phyloP scores from a whole-genome alignment of 2,329 filamentous ascomycete species.

The Talaromyces sp. region DNA sequence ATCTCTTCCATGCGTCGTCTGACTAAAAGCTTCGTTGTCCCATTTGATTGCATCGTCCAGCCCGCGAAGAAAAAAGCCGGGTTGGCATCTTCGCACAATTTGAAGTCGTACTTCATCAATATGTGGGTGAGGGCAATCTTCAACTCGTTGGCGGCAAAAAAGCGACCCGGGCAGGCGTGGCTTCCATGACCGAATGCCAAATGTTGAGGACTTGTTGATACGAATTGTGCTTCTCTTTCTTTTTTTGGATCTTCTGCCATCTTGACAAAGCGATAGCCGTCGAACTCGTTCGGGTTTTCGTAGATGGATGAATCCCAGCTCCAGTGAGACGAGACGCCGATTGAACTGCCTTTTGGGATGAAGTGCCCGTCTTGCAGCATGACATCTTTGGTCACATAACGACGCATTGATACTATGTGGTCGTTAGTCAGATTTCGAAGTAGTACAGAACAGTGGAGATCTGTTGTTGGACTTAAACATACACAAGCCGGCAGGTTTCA shows the following conservation, averaged over 20 bases:
- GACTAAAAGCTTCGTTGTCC: constrained; percentile 1
- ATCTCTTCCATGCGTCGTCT: constrained; percentile 10
- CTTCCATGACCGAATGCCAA: constrained; percentile 54
- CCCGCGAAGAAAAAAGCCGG: neutral
- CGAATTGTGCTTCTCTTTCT: constrained; percentile 44
- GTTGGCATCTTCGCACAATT: neutral
- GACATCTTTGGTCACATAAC: constrained; percentile 10
- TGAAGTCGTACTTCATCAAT: constrained; percentile 24
- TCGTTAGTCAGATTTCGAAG: neutral
- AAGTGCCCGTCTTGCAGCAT: constrained; percentile 38
- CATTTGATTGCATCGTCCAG: neutral
- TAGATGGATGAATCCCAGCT: constrained; percentile 35
- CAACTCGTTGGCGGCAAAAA: constrained; percentile 22
- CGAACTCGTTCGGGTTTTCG: constrained; percentile 40
- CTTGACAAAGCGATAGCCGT: constrained; percentile 47
- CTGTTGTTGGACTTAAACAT: neutral
- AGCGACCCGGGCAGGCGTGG: constrained; percentile 38
- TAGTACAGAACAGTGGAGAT: neutral
- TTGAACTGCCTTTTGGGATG: constrained; percentile 39
- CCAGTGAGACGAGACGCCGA: constrained; percentile 19
- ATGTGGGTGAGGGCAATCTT: constrained; percentile 24
- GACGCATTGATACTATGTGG: constrained; percentile 13
- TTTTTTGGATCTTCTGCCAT: constrained; percentile 27
- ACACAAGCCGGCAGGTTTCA: constrained; percentile 16
- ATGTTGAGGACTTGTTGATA: constrained; percentile 48